Base-by-base conservation (phyloP, 345 rosid genomes). In the Noccaea bulbosa region DNA sequence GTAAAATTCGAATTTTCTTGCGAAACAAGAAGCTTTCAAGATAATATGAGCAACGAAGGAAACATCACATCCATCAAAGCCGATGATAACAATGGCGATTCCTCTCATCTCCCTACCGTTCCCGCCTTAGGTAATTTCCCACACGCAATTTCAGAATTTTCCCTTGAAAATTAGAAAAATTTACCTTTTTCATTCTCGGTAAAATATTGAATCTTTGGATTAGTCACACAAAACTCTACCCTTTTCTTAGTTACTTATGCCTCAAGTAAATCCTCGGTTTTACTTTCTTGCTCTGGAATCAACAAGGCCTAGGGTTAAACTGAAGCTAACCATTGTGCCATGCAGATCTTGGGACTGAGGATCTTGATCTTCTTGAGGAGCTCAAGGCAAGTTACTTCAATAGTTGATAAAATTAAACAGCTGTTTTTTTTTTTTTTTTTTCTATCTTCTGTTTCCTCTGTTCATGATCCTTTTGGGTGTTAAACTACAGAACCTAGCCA, bases 241-340 rank as follows among this genome's bases (percentile, higher is more conserved):
- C 6, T 47, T 4, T 17, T 38, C 34, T 38, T 0, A 1, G 27
- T 22, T 53, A 55, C 76, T 46, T 64, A 4, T 40, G 47, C 15
- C 39, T 57, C 61, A 65, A 65, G 72, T 57, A 57, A 65, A 5
- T 20, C 55, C 78, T 17, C 67, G 66, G 67, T 73, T 73, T 65
- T 49, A 5, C 14, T 39, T 39, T 30, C 30, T 48, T 30, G 47
- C 43, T 50, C 5, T 47, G 35, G 30, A n/a, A 48, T 56, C 58
- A 64, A 59, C 51, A 59, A 59, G n/a, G 49, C 20, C 5, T 40
- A 61, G 43, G 45, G 20, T 54, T 64, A 44, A 35, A 55, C 37
- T 37, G 57, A 37, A n/a, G 11, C 49, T 24, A 24, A 60, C 12
- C 59, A 55, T 63, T 63, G 14, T 62, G 45, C 0, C 45, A 50